These are phyloP conservation scores for Mucor indicus DNA, from an alignment of 371 early-diverging fungal species.

Conservation along the genomic window DNA sequence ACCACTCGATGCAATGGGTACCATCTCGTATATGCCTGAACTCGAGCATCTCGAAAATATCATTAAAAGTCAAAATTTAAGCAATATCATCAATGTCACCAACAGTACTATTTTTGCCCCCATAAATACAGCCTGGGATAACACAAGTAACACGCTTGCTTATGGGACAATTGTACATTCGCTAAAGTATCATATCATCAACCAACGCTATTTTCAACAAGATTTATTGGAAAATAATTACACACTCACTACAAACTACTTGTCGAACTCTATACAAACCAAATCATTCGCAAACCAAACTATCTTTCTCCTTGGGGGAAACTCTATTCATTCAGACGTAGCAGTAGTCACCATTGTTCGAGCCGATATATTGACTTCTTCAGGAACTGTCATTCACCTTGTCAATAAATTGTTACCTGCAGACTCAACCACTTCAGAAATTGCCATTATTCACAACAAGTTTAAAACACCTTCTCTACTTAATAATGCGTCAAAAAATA, in stretches of 20 bases:
- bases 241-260: conserved; percentile 4
- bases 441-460: too few relatives aligned
- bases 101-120: conserved; percentile 33
- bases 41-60: conserved; percentile 15
- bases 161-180: conserved; percentile 28
- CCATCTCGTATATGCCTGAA: conserved; percentile 19
- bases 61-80: conserved; percentile 21
- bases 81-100: conserved; percentile 14
- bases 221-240: conserved; percentile 8
- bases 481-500: too few relatives aligned
- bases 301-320: conserved; percentile 7
- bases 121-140: conserved; percentile 20
- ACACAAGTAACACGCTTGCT: conserved; percentile 20
- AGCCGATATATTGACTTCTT: conserved; percentile 17
- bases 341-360: conserved; percentile 13
- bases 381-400: conserved; percentile 26
- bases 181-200: conserved; percentile 27
- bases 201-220: conserved; percentile 14
- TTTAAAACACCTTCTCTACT: too few relatives aligned
- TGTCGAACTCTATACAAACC: conserved; percentile 7
- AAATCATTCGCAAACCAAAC: background rate
- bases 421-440: too few relatives aligned
- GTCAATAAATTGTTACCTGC: conserved; percentile 22
- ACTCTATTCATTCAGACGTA: background rate
- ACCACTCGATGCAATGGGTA: conserved; percentile 16